These are phyloP conservation scores for Bidens hawaiensis DNA, from an alignment of 140 eudicot species.

Conservation along the genomic window DNA sequence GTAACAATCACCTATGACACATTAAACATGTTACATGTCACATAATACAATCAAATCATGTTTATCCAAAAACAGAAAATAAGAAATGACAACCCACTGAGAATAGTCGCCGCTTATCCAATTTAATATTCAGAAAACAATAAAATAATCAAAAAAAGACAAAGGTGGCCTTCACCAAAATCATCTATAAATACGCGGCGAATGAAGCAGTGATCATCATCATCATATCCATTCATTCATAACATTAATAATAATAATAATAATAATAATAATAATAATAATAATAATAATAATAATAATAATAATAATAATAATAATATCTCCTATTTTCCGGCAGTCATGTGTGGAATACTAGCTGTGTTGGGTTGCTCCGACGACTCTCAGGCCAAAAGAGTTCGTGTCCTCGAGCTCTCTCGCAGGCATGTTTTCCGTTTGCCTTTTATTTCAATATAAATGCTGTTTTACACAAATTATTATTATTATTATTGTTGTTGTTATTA, in stretches of 20 bases:
- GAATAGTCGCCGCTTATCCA: conserved; percentile 11
- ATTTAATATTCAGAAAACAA: background rate
- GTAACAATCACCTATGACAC: background rate
- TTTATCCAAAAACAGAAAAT: background rate
- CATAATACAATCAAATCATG: background rate
- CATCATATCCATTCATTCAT: background rate
- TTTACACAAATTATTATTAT: no score
- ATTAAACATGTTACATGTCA: background rate
- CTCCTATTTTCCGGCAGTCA: no score
- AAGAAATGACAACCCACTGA: background rate
- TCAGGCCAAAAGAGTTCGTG: conserved; percentile 91
- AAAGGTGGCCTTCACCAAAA: background rate
- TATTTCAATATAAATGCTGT: no score
- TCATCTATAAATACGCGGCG: conserved; percentile 9
- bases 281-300: no score
- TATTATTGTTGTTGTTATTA: no score
- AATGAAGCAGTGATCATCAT: background rate
- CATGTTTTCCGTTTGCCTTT: conserved; percentile 12
- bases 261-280: no score
- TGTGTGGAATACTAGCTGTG: conserved; percentile 95
- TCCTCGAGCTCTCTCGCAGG: conserved; percentile 99
- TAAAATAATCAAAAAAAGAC: background rate
- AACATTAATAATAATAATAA: background rate
- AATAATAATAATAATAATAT: no score
- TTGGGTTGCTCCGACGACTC: conserved; percentile 94